A percentile compares a stretch with the other conserved stretches of the same genome.
These are phyloP conservation scores for Oenanthe javanica DNA, from an alignment of 140 eudicot species.

Conservation along the genomic window DNA sequence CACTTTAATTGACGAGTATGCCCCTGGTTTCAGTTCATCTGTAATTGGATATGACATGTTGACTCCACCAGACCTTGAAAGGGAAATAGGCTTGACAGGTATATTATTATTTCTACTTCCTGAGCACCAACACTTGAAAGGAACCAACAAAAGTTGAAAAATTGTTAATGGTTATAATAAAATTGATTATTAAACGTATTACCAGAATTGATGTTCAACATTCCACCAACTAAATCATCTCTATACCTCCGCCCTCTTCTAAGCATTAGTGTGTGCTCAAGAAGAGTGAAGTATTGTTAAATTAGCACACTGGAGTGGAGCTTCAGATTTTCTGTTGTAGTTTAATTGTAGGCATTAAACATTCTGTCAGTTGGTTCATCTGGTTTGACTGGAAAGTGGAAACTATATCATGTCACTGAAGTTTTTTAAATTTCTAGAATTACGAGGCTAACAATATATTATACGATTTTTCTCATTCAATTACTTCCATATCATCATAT, in stretches of 20 bases:
- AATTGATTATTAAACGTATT: not conserved
- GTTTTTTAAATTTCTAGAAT: not conserved
- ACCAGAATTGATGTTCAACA: not conserved
- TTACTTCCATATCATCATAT: not conserved
- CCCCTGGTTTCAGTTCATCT: slow-evolving; percentile 96
- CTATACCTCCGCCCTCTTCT: not conserved
- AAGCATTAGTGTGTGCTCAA: not conserved
- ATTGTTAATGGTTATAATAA: not conserved
- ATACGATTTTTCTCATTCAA: not conserved
- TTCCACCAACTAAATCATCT: not conserved
- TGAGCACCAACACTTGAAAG: not conserved
- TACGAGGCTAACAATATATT: not conserved
- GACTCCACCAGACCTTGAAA: slow-evolving; percentile 98
- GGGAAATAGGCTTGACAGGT: slow-evolving; percentile 93
- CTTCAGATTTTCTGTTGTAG: not conserved
- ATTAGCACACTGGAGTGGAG: not conserved
- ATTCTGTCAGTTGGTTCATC: not conserved
- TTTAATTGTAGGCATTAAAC: not conserved
- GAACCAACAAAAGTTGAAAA: not conserved
- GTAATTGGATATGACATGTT: slow-evolving; percentile 94
- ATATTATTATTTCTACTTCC: not conserved
- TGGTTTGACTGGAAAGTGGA: not conserved
- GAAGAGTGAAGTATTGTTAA: not conserved
- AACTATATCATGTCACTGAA: too few relatives aligned
- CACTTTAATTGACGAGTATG: slow-evolving; percentile 73